Evolutionary conservation across 2,329 filamentous ascomycete genomes (phyloP).

Genomic region (Septoria petroselini): DNA sequence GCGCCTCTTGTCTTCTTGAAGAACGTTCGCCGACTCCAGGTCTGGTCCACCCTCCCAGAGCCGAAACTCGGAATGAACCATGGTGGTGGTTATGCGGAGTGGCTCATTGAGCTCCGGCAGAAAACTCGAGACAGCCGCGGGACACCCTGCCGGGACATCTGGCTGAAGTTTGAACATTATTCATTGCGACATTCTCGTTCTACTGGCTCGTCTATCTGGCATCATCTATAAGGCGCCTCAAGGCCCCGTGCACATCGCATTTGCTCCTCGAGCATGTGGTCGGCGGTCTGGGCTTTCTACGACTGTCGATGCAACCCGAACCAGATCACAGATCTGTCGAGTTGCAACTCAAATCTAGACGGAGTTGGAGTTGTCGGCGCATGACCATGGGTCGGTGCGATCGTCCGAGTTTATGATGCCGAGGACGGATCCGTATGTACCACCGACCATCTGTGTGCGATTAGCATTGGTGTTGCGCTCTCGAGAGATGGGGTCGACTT

Average conservation of each 20-base stretch:
- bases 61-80: too few species aligned
- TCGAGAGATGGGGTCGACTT: background rate
- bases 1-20: constrained; percentile 3
- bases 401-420: constrained; percentile 37
- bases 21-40: constrained; percentile 3
- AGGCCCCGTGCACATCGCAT: background rate
- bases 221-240: background rate
- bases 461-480: background rate
- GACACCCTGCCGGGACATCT: background rate
- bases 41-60: background rate
- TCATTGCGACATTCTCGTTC: background rate
- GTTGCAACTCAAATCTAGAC: background rate
- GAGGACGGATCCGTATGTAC: constrained; percentile 47
- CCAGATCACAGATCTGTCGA: too few species aligned
- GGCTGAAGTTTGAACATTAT: constrained; percentile 1
- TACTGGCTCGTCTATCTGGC: background rate
- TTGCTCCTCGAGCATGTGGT: too few species aligned
- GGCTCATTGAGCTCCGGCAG: background rate
- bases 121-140: background rate
- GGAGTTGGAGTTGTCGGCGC: constrained; percentile 33
- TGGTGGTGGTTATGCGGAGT: background rate
- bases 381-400: constrained; percentile 26
- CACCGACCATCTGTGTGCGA: constrained; percentile 39
- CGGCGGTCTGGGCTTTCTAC: background rate
- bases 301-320: background rate